Conservation (phyloP, 495 filamentous ascomycete species). For the Neurospora sp. region DNA sequence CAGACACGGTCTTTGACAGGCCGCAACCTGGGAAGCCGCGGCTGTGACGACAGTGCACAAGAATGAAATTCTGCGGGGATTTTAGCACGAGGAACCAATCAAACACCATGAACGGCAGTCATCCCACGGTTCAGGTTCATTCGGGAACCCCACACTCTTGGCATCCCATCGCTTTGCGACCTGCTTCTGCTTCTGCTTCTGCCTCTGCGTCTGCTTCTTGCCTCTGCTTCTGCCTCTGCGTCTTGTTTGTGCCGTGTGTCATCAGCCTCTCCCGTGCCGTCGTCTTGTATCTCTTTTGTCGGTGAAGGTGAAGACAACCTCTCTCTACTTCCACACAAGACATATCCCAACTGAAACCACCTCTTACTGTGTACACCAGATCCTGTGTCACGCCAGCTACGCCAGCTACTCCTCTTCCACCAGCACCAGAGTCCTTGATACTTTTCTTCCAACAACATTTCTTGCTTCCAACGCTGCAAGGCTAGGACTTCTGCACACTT, state of each 20-base stretch:
- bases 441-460: not conserved
- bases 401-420: not conserved
- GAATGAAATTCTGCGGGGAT: not conserved
- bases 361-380: not conserved
- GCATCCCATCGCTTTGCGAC: not conserved
- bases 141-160: not conserved
- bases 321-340: not conserved
- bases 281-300: not conserved
- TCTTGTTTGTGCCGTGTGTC: not conserved
- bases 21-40: not conserved
- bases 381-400: not conserved
- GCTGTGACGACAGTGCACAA: not conserved
- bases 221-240: not conserved
- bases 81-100: not conserved
- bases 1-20: not conserved
- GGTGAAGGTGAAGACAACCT: not conserved
- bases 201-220: not conserved
- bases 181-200: not conserved
- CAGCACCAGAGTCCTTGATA: not conserved
- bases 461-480: not conserved
- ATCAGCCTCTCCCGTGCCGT: not conserved
- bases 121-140: not conserved
- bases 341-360: not conserved
- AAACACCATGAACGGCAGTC: not conserved
- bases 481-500: not conserved